phyloP scores from a whole-genome alignment of 371 early-diverging fungal species.

The Mucor mucedo region DNA sequence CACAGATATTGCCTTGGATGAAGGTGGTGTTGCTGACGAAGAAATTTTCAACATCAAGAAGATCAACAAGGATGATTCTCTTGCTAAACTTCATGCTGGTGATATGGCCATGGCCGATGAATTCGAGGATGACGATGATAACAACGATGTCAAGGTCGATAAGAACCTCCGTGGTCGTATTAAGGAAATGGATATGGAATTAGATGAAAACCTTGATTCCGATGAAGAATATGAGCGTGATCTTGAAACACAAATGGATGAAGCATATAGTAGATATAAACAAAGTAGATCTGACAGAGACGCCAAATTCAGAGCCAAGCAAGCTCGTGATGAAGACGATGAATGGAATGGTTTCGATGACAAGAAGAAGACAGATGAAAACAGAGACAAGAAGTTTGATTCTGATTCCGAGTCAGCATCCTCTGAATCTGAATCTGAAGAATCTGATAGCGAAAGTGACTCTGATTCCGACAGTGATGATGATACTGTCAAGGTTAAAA shows the following conservation, averaged over 20 bases:
- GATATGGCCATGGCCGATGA: slow-evolving; percentile 64
- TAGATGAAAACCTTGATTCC: slow-evolving; percentile 44
- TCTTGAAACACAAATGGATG: slow-evolving; percentile 79
- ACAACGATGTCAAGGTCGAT: slow-evolving; percentile 41
- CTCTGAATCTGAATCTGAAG: slow-evolving; percentile 21
- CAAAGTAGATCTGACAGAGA: slow-evolving; percentile 76
- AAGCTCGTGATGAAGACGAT: slow-evolving; percentile 65
- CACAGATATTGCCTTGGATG: slow-evolving; percentile 83
- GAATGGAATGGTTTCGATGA: slow-evolving; percentile 75
- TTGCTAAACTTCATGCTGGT: slow-evolving; percentile 56
- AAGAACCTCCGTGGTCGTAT: slow-evolving; percentile 37
- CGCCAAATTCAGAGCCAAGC: slow-evolving; percentile 76
- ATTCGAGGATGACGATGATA: slow-evolving; percentile 45
- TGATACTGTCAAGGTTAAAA: slow-evolving; percentile 27
- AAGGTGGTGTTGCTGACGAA: slow-evolving; percentile 67
- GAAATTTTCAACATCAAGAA: slow-evolving; percentile 64
- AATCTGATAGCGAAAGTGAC: slow-evolving; percentile 25
- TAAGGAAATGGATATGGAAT: slow-evolving; percentile 44
- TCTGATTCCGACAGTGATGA: slow-evolving; percentile 44
- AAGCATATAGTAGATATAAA: slow-evolving; percentile 71
- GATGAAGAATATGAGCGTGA: slow-evolving; percentile 54
- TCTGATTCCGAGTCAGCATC: slow-evolving; percentile 29
- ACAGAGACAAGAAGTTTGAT: slow-evolving; percentile 34
- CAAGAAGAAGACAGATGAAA: slow-evolving; percentile 50
- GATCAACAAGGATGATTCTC: slow-evolving; percentile 58